Percentiles rank a stretch among this genome's conserved stretches.
These are phyloP conservation scores for Hyaloscypha variabilis DNA, from an alignment of 495 filamentous ascomycete species.

Conservation along the genomic window DNA sequence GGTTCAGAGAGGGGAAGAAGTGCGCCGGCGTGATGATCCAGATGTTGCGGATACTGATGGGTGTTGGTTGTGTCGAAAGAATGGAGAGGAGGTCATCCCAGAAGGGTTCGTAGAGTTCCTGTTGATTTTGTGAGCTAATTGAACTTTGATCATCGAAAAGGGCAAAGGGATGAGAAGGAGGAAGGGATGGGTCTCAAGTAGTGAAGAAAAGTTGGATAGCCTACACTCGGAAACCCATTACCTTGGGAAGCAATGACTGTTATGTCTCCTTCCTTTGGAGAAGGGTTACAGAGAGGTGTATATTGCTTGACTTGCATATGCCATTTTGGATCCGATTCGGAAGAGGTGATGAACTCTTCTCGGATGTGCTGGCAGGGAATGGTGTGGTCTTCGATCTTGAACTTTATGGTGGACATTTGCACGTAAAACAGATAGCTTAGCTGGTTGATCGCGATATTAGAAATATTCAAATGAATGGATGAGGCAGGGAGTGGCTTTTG, in stretches of 20 bases:
- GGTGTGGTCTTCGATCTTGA: conserved; percentile 59
- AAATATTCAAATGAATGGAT: too few relatives aligned
- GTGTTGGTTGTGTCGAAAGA: conserved; percentile 49
- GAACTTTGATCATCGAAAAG: too few relatives aligned
- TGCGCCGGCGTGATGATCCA: conserved; percentile 84
- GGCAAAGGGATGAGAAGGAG: neutral
- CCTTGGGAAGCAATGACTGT: conserved; percentile 84
- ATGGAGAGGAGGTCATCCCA: conserved; percentile 74
- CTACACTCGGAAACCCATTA: conserved; percentile 86
- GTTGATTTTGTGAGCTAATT: neutral
- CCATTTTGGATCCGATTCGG: conserved; percentile 61
- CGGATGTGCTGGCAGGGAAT: conserved; percentile 67
- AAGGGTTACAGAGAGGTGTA: conserved; percentile 65
- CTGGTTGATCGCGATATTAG: too few relatives aligned
- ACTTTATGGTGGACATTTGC: too few relatives aligned
- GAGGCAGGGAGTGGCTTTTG: too few relatives aligned
- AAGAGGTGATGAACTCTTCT: conserved; percentile 67
- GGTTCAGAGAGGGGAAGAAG: too few relatives aligned
- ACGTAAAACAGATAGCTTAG: too few relatives aligned
- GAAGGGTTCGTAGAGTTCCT: conserved; percentile 86
- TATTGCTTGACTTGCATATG: conserved; percentile 80
- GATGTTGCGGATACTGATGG: conserved; percentile 73
- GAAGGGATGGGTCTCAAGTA: too few relatives aligned
- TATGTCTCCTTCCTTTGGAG: conserved; percentile 68
- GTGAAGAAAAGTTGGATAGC: neutral